Conservation (phyloP, 2,329 filamentous ascomycete genomes). For the Torrubiellomyces zombiae region DNA sequence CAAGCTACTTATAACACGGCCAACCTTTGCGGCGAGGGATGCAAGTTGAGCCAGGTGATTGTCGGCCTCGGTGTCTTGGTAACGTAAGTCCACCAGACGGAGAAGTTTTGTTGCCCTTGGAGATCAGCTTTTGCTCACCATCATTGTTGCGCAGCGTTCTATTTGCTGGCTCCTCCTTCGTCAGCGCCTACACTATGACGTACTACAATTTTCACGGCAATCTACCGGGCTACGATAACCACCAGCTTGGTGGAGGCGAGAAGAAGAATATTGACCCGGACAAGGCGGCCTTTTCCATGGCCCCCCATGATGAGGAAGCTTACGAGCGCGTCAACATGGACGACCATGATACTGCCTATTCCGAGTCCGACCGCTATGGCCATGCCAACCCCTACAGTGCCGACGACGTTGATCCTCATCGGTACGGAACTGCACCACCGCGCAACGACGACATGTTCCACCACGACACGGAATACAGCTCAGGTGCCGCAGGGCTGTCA, state of each 20-base stretch:
- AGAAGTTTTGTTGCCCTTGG: too few relatives aligned
- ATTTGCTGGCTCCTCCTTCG: constrained; percentile 33
- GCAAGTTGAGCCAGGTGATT: constrained; percentile 44
- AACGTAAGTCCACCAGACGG: constrained; percentile 38
- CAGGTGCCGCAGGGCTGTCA: constrained; percentile 12
- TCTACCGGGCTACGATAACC: constrained; percentile 43
- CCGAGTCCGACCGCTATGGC: constrained; percentile 17
- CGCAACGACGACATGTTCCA: constrained; percentile 29
- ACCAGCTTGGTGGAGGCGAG: constrained; percentile 20
- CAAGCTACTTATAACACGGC: constrained; percentile 47
- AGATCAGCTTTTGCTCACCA: constrained; percentile 2
- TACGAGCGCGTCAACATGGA: constrained; percentile 45
- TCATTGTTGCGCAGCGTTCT: constrained; percentile 28
- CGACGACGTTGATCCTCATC: constrained; percentile 20
- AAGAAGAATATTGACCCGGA: constrained; percentile 45
- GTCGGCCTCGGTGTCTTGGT: constrained; percentile 46
- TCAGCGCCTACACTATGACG: constrained; percentile 43
- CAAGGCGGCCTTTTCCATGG: constrained; percentile 52
- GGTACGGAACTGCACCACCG: constrained; percentile 21
- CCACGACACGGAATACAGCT: constrained; percentile 30
- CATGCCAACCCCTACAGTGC: constrained; percentile 20
- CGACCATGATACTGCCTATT: constrained; percentile 27
- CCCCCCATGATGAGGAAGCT: constrained; percentile 48
- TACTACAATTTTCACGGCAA: constrained; percentile 46
- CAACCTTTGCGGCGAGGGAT: constrained; percentile 36